Evolutionary conservation across 202 grass and related monocot genomes (phyloP).

Genomic region (Panicum virgatum): DNA sequence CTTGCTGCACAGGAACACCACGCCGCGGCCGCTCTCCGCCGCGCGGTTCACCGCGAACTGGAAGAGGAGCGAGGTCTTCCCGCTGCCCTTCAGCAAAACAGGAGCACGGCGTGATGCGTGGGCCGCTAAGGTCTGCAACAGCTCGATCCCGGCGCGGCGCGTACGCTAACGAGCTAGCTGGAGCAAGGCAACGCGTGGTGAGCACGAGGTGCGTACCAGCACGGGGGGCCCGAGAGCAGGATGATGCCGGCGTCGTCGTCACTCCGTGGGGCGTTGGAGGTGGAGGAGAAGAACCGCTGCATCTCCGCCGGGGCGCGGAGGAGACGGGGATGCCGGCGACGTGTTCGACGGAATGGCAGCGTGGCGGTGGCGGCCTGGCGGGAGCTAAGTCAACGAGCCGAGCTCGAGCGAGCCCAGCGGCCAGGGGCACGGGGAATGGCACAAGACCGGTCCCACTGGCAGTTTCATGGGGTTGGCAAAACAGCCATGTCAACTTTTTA

Average conservation of each 20-base stretch:
- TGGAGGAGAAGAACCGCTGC: slow-evolving; percentile 63
- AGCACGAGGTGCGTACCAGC: slow-evolving; percentile 44
- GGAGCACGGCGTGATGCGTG: not conserved
- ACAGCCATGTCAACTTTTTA: too few relatives aligned
- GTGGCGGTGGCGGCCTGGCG: not conserved
- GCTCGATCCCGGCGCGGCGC: not conserved
- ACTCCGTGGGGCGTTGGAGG: not conserved
- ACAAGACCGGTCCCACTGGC: too few relatives aligned
- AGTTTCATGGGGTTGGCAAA: too few relatives aligned
- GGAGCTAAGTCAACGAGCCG: not conserved
- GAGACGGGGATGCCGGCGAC: slow-evolving; percentile 14
- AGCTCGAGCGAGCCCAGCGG: too few relatives aligned
- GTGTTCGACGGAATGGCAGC: slow-evolving; percentile 48
- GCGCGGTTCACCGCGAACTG: slow-evolving; percentile 81
- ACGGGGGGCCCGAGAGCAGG: slow-evolving; percentile 71
- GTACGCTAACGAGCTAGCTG: not conserved
- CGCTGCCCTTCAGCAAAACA: slow-evolving; percentile 44
- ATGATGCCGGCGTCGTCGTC: slow-evolving; percentile 25
- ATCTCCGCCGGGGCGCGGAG: slow-evolving; percentile 34
- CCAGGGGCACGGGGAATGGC: too few relatives aligned
- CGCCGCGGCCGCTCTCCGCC: slow-evolving; percentile 51
- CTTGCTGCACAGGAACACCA: slow-evolving; percentile 89
- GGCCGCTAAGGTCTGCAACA: not conserved
- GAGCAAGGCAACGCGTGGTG: not conserved
- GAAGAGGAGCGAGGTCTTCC: slow-evolving; percentile 92